phyloP scores from a whole-genome alignment of 441 rosid species.

The Pelargonium cotyledonis region DNA sequence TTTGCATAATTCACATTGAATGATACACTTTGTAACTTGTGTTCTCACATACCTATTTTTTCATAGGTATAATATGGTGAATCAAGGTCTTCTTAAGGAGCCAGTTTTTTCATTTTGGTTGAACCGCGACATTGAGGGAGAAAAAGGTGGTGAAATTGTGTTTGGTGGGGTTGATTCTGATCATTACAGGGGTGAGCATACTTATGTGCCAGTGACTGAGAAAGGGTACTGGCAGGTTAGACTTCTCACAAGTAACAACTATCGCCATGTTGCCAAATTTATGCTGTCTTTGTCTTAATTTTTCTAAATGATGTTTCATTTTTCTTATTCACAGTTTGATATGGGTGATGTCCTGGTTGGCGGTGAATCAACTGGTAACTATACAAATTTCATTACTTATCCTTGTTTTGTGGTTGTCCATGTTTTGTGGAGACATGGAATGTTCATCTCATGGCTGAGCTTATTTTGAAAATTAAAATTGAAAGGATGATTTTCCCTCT shows the following conservation, averaged over 20 bases:
- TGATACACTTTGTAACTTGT: neutral
- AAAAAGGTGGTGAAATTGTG: conserved; percentile 85
- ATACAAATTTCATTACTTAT: neutral
- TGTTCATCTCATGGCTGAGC: neutral
- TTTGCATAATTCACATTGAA: neutral
- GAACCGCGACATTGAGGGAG: conserved; percentile 38
- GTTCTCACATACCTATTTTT: neutral
- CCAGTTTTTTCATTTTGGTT: conserved; percentile 75
- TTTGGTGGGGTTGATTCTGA: conserved; percentile 68
- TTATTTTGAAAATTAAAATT: neutral
- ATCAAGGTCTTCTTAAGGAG: conserved; percentile 46
- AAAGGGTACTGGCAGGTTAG: conserved; percentile 84
- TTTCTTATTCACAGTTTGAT: conserved; percentile 38
- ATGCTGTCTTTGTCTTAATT: conserved; percentile 1
- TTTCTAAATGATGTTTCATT: conserved; percentile 2
- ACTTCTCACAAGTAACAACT: neutral
- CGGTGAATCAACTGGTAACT: conserved; percentile 48
- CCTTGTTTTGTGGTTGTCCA: neutral
- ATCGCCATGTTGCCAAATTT: neutral
- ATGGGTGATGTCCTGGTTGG: conserved; percentile 64
- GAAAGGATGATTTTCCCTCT: neutral
- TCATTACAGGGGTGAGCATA: conserved; percentile 61
- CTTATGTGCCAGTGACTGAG: conserved; percentile 54
- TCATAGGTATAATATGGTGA: conserved; percentile 66
- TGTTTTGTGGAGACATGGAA: neutral